Evolutionary conservation across 129 eudicot genomes (phyloP).

Genomic region (Tanacetum coccineum): DNA sequence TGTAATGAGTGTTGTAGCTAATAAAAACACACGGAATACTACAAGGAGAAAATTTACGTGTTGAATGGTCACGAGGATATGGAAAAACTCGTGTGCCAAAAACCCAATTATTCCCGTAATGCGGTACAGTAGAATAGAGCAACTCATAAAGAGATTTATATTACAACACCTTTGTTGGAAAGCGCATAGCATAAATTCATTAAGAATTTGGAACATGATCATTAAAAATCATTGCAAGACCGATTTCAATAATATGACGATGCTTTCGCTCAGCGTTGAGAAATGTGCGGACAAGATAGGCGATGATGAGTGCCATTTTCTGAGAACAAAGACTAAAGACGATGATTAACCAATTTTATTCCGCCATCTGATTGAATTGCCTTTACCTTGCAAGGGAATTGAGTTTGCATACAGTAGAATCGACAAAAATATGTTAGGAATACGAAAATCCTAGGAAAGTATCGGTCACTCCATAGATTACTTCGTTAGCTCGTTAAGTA

Average conservation of each 20-base stretch:
- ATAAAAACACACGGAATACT: neutral
- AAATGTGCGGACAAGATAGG: neutral
- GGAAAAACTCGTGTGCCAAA: neutral
- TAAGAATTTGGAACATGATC: neutral
- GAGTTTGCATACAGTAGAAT: too few relatives aligned
- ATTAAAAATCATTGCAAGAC: conserved; percentile 7
- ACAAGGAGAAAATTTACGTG: neutral
- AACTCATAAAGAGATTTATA: neutral
- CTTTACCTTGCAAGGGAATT: too few relatives aligned
- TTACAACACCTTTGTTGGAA: neutral
- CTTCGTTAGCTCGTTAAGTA: too few relatives aligned
- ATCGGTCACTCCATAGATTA: too few relatives aligned
- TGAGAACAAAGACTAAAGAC: too few relatives aligned
- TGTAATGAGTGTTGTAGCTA: neutral
- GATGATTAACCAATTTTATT: too few relatives aligned
- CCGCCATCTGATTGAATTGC: too few relatives aligned
- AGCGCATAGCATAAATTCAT: neutral
- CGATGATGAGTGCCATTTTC: neutral
- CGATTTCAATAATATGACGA: neutral
- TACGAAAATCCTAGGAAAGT: too few relatives aligned
- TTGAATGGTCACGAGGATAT: neutral
- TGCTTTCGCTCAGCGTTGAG: neutral
- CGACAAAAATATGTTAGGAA: too few relatives aligned
- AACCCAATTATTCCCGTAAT: too few relatives aligned
- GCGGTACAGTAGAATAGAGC: neutral